These are phyloP conservation scores for Wickerhamomyces chambardii DNA, from an alignment of 805 yeast species.

Conservation along the genomic window DNA sequence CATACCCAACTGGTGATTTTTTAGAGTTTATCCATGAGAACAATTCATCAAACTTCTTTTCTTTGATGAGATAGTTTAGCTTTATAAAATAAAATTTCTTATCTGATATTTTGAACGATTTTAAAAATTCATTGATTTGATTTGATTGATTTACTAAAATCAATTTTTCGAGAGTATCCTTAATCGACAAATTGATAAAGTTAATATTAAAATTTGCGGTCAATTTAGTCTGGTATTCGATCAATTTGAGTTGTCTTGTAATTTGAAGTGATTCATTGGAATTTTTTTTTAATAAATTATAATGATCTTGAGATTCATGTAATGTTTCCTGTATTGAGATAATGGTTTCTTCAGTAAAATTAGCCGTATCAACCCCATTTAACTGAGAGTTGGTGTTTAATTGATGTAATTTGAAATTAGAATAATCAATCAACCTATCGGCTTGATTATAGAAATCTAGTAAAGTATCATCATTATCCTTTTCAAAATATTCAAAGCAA, in stretches of 20 bases:
- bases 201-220: constrained; percentile 29
- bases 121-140: constrained; percentile 37
- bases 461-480: constrained; percentile 27
- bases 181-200: constrained; percentile 32
- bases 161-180: constrained; percentile 38
- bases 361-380: background rate
- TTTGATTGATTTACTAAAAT: constrained; percentile 38
- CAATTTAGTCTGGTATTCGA: constrained; percentile 34
- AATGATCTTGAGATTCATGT: constrained; percentile 13
- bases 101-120: constrained; percentile 48
- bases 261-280: constrained; percentile 29
- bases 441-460: constrained; percentile 56
- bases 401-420: constrained; percentile 28
- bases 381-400: constrained; percentile 5
- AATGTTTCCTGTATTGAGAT: constrained; percentile 17
- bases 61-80: constrained; percentile 34
- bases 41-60: constrained; percentile 47
- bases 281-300: constrained; percentile 22
- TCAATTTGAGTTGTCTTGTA: constrained; percentile 33
- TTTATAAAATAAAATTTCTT: constrained; percentile 46
- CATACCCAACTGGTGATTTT: constrained; percentile 67
- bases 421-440: constrained; percentile 42
- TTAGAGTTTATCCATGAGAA: constrained; percentile 38
- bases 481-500: constrained; percentile 23
- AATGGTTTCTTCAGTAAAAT: constrained; percentile 7